A percentile compares a stretch with the other conserved stretches of the same genome.
These are phyloP conservation scores for Pythium aquatile DNA, from an alignment of 352 stramenopile species.

Conservation along the genomic window DNA sequence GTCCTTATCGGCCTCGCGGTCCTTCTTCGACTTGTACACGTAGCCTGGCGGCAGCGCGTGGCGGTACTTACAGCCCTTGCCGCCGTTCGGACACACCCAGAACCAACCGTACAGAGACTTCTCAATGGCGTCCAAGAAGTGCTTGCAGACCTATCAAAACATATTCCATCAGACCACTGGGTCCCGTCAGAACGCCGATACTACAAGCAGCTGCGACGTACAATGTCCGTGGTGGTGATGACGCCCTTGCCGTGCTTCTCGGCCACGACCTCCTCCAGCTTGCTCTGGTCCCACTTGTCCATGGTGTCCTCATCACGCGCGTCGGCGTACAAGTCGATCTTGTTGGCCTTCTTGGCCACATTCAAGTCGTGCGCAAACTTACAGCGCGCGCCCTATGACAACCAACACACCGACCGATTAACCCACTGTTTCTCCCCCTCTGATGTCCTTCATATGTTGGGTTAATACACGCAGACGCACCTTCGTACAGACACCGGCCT, in stretches of 20 bases:
- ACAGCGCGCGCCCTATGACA: constrained; percentile 65
- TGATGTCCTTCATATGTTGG: neutral
- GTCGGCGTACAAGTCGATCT: constrained; percentile 91
- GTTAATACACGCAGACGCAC: constrained; percentile 21
- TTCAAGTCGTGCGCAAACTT: constrained; percentile 91
- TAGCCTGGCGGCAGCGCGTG: constrained; percentile 88
- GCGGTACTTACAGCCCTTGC: constrained; percentile 74
- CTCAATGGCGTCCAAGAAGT: constrained; percentile 90
- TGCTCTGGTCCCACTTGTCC: constrained; percentile 85
- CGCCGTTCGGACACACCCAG: constrained; percentile 88
- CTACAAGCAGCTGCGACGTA: constrained; percentile 23
- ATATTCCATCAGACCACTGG: neutral
- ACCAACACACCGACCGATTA: neutral
- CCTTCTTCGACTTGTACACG: constrained; percentile 87
- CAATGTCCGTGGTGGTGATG: constrained; percentile 84
- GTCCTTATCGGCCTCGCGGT: constrained; percentile 80
- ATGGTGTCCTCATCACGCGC: constrained; percentile 76
- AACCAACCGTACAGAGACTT: constrained; percentile 91
- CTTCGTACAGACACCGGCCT: constrained; percentile 86
- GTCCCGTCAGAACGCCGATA: neutral
- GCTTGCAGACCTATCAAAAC: constrained; percentile 60
- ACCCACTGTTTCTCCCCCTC: neutral
- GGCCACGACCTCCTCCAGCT: constrained; percentile 84
- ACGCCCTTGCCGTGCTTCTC: constrained; percentile 85
- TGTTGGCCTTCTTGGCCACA: constrained; percentile 82